Conservation (phyloP, 352 stramenopile genomes). For the Phytophthora gonapodyides region DNA sequence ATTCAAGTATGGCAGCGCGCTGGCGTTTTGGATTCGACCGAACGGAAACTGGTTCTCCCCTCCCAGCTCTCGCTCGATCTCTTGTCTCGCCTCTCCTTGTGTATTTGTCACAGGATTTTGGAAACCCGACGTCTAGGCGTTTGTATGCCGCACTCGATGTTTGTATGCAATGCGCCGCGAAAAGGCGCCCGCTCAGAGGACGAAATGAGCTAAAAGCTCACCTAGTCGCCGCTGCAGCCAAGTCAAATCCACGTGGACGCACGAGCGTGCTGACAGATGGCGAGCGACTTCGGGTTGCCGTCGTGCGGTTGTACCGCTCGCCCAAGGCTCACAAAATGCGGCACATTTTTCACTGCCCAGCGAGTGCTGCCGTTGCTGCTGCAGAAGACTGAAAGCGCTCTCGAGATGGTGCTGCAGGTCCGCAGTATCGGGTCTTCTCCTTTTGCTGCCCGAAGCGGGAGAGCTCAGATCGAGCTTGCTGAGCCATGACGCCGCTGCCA, state of each 20-base stretch:
- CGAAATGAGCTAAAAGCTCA: conserved; percentile 18
- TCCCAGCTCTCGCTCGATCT: conserved; percentile 32
- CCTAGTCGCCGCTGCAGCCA: background rate
- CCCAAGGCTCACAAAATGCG: no score
- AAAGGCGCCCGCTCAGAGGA: conserved; percentile 34
- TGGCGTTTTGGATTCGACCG: conserved; percentile 11
- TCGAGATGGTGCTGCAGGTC: conserved; percentile 6
- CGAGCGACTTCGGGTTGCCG: conserved; percentile 15
- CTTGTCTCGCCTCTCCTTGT: conserved; percentile 31
- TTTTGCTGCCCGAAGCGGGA: background rate
- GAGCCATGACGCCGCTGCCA: no score
- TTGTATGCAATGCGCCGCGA: background rate
- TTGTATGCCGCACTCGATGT: conserved; percentile 9
- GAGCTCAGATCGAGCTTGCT: no score
- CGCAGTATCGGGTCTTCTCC: conserved; percentile 1
- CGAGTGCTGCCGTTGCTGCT: no score
- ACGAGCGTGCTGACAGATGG: conserved; percentile 31
- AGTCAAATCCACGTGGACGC: conserved; percentile 41
- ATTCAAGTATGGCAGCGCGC: conserved; percentile 37
- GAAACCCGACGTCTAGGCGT: conserved; percentile 20
- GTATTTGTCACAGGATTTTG: conserved; percentile 40
- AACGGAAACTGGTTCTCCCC: conserved; percentile 29
- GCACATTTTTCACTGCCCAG: no score
- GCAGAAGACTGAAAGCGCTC: background rate
- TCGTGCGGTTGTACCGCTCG: conserved; percentile 12